These are phyloP conservation scores for Hamamelis virginiana DNA, from an alignment of 164 flowering plant genomes.

Conservation along the genomic window DNA sequence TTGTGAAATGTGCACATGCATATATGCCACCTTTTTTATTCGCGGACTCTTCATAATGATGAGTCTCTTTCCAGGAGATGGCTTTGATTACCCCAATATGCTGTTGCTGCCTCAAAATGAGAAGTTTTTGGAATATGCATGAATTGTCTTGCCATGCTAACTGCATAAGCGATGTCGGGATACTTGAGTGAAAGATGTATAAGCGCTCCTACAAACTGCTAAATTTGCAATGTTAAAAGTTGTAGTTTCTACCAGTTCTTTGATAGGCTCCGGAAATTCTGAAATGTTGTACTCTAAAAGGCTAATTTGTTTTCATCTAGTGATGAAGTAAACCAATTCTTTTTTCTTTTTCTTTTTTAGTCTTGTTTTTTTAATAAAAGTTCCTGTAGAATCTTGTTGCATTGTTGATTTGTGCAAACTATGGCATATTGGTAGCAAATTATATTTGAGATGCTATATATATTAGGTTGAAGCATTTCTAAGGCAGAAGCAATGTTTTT, in stretches of 20 bases:
- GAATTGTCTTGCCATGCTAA: no score
- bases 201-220: neutral
- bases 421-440: neutral
- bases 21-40: neutral
- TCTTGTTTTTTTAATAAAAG: no score
- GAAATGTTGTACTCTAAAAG: neutral
- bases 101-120: neutral
- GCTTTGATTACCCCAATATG: neutral
- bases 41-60: neutral
- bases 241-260: neutral
- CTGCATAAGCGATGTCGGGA: neutral
- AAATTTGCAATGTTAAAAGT: no score
- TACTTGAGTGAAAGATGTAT: neutral
- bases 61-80: neutral
- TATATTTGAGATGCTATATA: neutral
- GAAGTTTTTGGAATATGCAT: neutral
- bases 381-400: neutral
- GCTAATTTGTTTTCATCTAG: neutral
- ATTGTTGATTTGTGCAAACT: neutral
- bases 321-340: neutral
- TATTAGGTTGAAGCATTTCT: constrained; percentile 3
- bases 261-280: neutral
- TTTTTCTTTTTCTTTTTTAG: no score
- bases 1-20: neutral
- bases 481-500: constrained; percentile 8